Base-by-base conservation (phyloP, 495 filamentous ascomycete species). In the Podospora pseudoanserina region DNA sequence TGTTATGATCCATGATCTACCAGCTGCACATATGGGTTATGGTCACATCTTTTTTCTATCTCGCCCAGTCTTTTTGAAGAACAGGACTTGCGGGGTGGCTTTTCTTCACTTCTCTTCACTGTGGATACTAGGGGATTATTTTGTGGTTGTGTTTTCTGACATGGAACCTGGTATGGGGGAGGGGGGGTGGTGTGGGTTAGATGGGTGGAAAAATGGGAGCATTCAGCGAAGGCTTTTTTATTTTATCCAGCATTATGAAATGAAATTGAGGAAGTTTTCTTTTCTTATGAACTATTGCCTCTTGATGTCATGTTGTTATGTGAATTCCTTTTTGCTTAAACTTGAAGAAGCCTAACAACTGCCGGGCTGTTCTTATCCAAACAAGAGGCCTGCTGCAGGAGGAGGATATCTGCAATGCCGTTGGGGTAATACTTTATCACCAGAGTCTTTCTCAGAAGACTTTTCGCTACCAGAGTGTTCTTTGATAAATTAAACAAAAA, bases 121-220 rank as follows among this genome's bases (percentile, higher is more conserved):
- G 63, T 68, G 64, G 58, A 65, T 67, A 65, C 59, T 64, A 63
- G 66, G 69, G 69, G 39, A 54, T 44, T 23, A 23, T 26, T n/a
- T 32, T 39, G 23, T 18, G 19, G 60, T 62, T 62, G 20, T 62
- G 23, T 62, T 32, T 62, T 62, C 7, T 32, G 32, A 27, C 20
- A 62, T 6, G 60, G 60, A 62, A 23, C 56, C 26, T 61, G 26
- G 26, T 61, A 28, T 13, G 59, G 59, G 59, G 59, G 11, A 23
- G 56, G 56, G 56, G 56, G 59, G 27, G 2, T 23, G 19, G 20
- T 16, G 18, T 9, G 9, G 27, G 19, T 60, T 27, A 60, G 9
- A 60, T 60, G 11, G 9, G 58, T 23, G 58, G n/a, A 60, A 60
- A 30, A 26, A 18, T 11, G 16, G 16, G 26, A 18, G 26, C 39